Percentiles rank a stretch among this genome's conserved stretches.
phyloP scores from a whole-genome alignment of 306 rosid genomes.

The Sicyos edulis region DNA sequence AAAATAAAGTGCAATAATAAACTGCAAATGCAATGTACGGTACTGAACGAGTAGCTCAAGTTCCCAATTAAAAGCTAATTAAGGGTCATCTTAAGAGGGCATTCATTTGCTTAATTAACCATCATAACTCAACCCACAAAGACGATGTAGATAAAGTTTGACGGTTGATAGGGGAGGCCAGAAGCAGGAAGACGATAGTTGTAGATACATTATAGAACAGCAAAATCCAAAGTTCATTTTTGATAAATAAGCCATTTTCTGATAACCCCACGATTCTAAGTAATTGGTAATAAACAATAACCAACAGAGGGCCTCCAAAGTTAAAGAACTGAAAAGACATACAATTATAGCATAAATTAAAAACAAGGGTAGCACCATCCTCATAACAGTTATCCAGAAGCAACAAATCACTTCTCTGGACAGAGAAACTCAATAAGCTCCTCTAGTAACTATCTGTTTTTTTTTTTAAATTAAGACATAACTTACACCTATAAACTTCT shows the following conservation, averaged over 20 bases:
- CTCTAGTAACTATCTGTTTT: too few species aligned
- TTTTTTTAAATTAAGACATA: too few species aligned
- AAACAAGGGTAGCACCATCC: background rate
- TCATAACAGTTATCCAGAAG: background rate
- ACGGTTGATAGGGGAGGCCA: background rate
- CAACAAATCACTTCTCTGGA: background rate
- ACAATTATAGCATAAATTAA: background rate
- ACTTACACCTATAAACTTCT: too few species aligned
- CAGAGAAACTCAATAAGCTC: background rate
- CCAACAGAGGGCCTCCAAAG: background rate
- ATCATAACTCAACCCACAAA: background rate
- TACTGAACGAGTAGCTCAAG: background rate
- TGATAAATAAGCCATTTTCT: background rate
- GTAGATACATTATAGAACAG: background rate
- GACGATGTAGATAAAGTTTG: background rate
- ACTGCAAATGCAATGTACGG: background rate
- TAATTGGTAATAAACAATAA: background rate
- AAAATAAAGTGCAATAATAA: background rate
- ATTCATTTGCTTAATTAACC: background rate
- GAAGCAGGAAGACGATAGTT: conserved; percentile 4
- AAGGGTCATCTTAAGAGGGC: background rate
- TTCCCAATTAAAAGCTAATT: background rate
- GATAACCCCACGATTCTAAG: background rate
- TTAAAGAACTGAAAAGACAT: background rate
- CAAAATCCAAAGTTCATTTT: background rate